Conservation (phyloP, 2,329 filamentous ascomycete genomes). For the Tolypocladium tundrense region DNA sequence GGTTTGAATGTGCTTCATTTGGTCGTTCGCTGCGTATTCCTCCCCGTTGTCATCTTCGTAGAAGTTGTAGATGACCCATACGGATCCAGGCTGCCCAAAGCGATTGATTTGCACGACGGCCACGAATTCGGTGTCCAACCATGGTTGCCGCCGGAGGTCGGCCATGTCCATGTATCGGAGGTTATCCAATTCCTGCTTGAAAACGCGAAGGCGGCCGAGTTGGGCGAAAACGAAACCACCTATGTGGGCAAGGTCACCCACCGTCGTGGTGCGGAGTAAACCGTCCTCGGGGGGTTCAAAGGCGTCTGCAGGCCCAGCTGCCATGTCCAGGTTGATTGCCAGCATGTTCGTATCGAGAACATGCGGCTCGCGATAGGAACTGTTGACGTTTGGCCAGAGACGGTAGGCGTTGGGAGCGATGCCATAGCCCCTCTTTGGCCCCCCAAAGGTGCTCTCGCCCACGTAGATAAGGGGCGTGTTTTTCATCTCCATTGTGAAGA, state of each 20-base stretch:
- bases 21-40: neutral
- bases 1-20: neutral
- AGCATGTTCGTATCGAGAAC: neutral
- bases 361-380: neutral
- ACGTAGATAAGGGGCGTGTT: neutral
- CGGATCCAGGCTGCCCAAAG: neutral
- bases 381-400: neutral
- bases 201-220: neutral
- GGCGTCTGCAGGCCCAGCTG: neutral
- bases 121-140: neutral
- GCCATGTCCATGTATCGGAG: neutral
- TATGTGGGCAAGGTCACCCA: neutral
- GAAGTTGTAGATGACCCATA: neutral
- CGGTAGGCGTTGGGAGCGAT: neutral
- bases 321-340: neutral
- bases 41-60: neutral
- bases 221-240: neutral
- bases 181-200: accelerated
- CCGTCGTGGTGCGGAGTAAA: neutral
- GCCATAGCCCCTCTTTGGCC: neutral
- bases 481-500: neutral
- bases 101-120: neutral
- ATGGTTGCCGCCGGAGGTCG: neutral
- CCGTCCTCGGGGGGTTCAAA: neutral
- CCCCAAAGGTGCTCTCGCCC: neutral